Percentiles rank a stretch among this genome's conserved stretches.
Conservation (phyloP, 2,329 filamentous ascomycete species). For the Ophiostoma piceae region DNA sequence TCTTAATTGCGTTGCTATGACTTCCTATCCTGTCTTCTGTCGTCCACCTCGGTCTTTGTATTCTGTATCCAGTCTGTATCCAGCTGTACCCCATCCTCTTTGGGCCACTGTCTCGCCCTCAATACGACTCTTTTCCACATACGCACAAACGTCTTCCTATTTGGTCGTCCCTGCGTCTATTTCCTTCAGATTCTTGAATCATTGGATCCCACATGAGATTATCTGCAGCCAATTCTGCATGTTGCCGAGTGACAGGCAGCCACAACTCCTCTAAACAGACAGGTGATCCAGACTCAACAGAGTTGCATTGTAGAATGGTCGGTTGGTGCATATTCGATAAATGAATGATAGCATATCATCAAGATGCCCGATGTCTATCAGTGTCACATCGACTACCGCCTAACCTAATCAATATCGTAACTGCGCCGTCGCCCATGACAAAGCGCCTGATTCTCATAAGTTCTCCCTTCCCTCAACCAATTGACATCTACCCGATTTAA, state of each 20-base stretch:
- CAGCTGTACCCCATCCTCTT: not conserved
- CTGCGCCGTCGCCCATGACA: not conserved
- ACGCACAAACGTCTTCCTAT: not conserved
- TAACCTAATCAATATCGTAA: not conserved
- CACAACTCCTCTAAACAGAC: not conserved
- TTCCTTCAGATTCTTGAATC: not conserved
- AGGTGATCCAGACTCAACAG: not conserved
- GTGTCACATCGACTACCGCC: not conserved
- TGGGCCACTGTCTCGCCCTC: constrained; percentile 9
- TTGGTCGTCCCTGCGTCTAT: constrained; percentile 8
- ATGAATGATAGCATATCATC: not conserved
- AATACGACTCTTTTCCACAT: not conserved
- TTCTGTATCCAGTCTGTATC: not conserved
- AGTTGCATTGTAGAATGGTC: not conserved
- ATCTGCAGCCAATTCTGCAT: not conserved
- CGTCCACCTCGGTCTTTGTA: not conserved
- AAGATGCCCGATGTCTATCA: not conserved
- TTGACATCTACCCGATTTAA: not conserved
- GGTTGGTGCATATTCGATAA: not conserved
- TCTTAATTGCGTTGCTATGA: not conserved
- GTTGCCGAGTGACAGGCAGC: not conserved
- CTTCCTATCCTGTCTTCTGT: not conserved
- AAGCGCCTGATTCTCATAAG: not conserved
- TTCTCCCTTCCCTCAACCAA: not conserved
- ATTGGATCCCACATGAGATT: not conserved